Evolutionary conservation across 2,329 filamentous ascomycete genomes (phyloP).

Genomic region (Claviceps pazoutovae): DNA sequence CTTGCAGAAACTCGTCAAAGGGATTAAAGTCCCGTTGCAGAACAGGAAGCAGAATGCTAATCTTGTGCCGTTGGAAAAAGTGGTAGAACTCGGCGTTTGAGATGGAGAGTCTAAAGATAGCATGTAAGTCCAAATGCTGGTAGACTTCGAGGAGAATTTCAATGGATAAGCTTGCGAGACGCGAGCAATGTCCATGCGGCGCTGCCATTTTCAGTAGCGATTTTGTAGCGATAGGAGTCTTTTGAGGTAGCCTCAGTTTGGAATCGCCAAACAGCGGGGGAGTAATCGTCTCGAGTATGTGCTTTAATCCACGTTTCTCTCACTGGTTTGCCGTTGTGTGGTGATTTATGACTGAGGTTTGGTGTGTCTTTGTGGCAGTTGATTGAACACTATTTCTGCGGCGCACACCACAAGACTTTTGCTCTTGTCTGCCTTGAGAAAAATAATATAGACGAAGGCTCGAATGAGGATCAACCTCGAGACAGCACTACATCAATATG

Average conservation of each 20-base stretch:
- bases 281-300: neutral
- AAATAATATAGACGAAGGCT: slow-evolving; percentile 6
- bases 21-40: slow-evolving; percentile 29
- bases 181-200: slow-evolving; percentile 5
- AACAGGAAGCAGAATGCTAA: slow-evolving; percentile 27
- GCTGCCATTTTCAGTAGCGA: slow-evolving; percentile 9
- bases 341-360: neutral
- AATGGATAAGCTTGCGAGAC: slow-evolving; percentile 23
- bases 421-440: neutral
- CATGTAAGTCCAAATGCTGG: slow-evolving; percentile 27
- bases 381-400: neutral
- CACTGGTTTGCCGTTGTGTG: neutral
- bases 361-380: neutral
- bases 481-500: neutral
- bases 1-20: slow-evolving; percentile 31
- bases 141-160: slow-evolving; percentile 37
- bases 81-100: slow-evolving; percentile 23
- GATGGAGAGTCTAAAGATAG: slow-evolving; percentile 25
- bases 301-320: neutral
- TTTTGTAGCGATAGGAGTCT: neutral
- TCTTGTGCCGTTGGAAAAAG: slow-evolving; percentile 28
- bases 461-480: slow-evolving; percentile 5
- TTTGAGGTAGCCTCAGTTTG: neutral
- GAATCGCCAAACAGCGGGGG: neutral
- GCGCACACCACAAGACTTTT: neutral